Evolutionary conservation across 768 basidiomycete genomes (phyloP).

Genomic region (Termitomyces sp.): DNA sequence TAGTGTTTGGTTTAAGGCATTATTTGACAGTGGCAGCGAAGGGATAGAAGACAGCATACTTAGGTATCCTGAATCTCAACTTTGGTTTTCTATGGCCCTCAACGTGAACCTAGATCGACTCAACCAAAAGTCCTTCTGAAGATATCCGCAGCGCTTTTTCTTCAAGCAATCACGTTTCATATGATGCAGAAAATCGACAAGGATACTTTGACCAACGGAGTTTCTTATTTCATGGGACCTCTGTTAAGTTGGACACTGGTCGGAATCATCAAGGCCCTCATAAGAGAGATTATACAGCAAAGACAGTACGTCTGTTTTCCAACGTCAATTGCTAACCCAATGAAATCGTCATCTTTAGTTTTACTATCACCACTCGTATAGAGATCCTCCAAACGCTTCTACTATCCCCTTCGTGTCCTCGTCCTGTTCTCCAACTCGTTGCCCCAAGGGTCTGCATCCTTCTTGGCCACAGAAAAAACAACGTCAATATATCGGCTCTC

Average conservation of each 20-base stretch:
- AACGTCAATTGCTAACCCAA: background rate
- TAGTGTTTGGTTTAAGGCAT: conserved; percentile 64
- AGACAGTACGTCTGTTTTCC: conserved; percentile 33
- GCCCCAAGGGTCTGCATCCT: conserved; percentile 46
- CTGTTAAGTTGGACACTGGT: conserved; percentile 78
- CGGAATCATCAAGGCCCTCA: conserved; percentile 60
- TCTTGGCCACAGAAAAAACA: conserved; percentile 33
- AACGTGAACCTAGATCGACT: conserved; percentile 45
- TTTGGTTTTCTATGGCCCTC: background rate
- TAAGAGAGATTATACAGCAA: conserved; percentile 56
- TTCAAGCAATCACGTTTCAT: conserved; percentile 49
- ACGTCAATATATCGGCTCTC: conserved; percentile 11
- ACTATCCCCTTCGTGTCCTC: conserved; percentile 60
- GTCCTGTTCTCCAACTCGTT: conserved; percentile 59
- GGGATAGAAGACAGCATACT: conserved; percentile 81
- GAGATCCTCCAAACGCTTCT: conserved; percentile 65
- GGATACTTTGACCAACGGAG: conserved; percentile 66
- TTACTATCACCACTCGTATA: conserved; percentile 40
- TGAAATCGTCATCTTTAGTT: background rate
- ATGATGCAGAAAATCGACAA: conserved; percentile 53
- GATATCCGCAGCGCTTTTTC: conserved; percentile 63
- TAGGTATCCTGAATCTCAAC: conserved; percentile 30
- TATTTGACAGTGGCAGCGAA: conserved; percentile 73
- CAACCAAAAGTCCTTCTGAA: conserved; percentile 63
- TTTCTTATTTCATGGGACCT: conserved; percentile 71